phyloP scores from a whole-genome alignment of 306 rosid species.

The Medicago truncatula region MtrunA17r5.0-ANR NC_053045.1:7958501-7959000 shows the following conservation, averaged over 20 bases:
- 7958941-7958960: slow-evolving; percentile 55
- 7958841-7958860: slow-evolving; percentile 46
- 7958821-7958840: slow-evolving; percentile 55
- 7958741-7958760: slow-evolving; percentile 86
- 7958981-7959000: slow-evolving; percentile 56
- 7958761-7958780: slow-evolving; percentile 72
- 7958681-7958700: slow-evolving; percentile 91
- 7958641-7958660: slow-evolving; percentile 90
- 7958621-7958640: slow-evolving; percentile 84
- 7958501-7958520: slow-evolving; percentile 39
- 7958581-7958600: slow-evolving; percentile 77
- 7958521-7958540: slow-evolving; percentile 46
- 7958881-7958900: slow-evolving; percentile 43
- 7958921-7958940: slow-evolving; percentile 57
- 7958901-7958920: slow-evolving; percentile 53
- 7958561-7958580: slow-evolving; percentile 85
- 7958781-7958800: slow-evolving; percentile 45
- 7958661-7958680: slow-evolving; percentile 91
- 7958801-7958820: slow-evolving; percentile 68
- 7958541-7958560: slow-evolving; percentile 77
- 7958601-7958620: slow-evolving; percentile 75
- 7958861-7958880: slow-evolving; percentile 39
- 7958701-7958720: slow-evolving; percentile 91
- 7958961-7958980: slow-evolving; percentile 31
- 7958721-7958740: slow-evolving; percentile 83